Base-by-base conservation (phyloP, 495 filamentous ascomycete species). In the Trichoderma orchidacearum region DNA sequence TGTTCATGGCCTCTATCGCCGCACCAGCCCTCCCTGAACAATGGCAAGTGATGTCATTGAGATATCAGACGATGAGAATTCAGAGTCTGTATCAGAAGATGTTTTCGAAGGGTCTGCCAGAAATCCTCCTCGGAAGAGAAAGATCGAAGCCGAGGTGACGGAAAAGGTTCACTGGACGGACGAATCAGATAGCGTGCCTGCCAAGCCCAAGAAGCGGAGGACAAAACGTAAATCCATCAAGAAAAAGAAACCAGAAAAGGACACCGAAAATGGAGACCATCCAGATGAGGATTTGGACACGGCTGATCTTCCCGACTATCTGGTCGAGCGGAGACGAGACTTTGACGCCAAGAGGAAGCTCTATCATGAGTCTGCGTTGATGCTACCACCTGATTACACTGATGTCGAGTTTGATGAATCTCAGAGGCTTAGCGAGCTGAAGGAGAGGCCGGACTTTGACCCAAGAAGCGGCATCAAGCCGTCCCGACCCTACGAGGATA, bases 401-500 rank as follows among this genome's bases (percentile, higher is more conserved):
- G 84, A 87, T 50, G 71, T 98, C 36, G 81, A 90, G 9, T 96
- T 96, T 61, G 95, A 89, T 1, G 90, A 95, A 59, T 85, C 94
- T 62, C 89, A 93, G 38, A 70, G 76, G 13, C 66, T 86, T 3
- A 76, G 75, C 34, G 66, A 75, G 27, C 65, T 89, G 3, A 72
- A 82, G 38, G 86, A 93, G 66, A 80, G 78, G 38, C 88, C 93
- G 1, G 68, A 77, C 1, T 89, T 95, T 41, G 78, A 80, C 1
- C 60, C 65, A 30, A 70, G 66, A 29, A 74, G 68, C 30, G 72
- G 72, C 12, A 74, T 81, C 53, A 79, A 77, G 15, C 81, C 87
- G 1, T 82, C 71, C 48, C 77, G 82, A 9, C 68, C 76, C 12
- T 93, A 95, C 64, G 76, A 84, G 60, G 88, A 95, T 59, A 84